Evolutionary conservation across 306 rosid genomes (phyloP), one percentile per base, ranked within the genome.

Genomic region (Vigna unguiculata): DNA sequence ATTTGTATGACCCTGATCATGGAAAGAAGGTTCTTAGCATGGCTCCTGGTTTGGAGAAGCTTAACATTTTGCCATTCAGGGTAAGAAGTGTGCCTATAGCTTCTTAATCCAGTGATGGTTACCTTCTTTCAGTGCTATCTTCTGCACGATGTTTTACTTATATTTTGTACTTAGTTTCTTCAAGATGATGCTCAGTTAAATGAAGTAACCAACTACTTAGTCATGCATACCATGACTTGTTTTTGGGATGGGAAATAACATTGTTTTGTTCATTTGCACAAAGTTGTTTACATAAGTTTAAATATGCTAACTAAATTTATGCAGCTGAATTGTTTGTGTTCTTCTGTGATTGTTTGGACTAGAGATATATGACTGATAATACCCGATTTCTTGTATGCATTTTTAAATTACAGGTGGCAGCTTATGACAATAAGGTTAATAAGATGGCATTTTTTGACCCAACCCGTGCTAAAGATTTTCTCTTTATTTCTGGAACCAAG

Each of bases 401-500:
- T 75, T 40, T 84, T 55, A 11, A 58, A 81, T 64, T 70, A 76
- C 90, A 96, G 99, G 99, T 96, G 9, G 99, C 99, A 69, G 99
- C 99, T 48, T 96, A 96, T 74, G 97, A 96, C 84, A 96, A 87
- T 1, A 67, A 61, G 67, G 90, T 55, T 3, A 89, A 81, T 78
- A 91, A 91, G 89, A 96, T 96, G 99, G 98, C 97, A 34, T 96
- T 96, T 87, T 96, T 96, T 53, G 96, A 96, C 41, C 98, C 99
- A 47, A 58, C 87, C 14, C 98, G 98, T 0, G 75, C 97, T 7
- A 74, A 91, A 82, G 97, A 96, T 67, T 96, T 96, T 82, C 93
- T 96, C 82, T 92, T 96, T 87, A 96, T 96, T 81, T 96, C 97
- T 1, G 99, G 98, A 75, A 92, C 97, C 85, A 96, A 96, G 97